Evolutionary conservation across 495 filamentous ascomycete genomes (phyloP).

Genomic region (Penicillium goetzii): DNA sequence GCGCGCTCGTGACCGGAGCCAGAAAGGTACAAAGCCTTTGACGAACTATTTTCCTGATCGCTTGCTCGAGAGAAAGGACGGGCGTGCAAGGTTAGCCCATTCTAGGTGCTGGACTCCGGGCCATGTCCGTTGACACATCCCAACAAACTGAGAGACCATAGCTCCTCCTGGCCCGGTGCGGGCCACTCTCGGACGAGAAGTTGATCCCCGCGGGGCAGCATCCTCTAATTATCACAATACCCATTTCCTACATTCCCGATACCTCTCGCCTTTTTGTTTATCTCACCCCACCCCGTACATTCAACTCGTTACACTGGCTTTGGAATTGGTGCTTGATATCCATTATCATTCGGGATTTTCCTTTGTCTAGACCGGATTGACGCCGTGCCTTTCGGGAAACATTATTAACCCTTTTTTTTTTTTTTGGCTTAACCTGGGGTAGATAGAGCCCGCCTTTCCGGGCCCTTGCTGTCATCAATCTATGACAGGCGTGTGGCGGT

Average conservation of each 20-base stretch:
- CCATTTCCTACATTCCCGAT: background rate
- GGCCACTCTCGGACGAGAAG: conserved; percentile 5
- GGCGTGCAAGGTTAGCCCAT: no score
- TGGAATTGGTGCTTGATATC: background rate
- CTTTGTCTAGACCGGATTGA: conserved; percentile 17
- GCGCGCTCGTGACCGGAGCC: conserved; percentile 12
- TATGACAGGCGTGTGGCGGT: conserved; percentile 13
- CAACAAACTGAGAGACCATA: no score
- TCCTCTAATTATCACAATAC: background rate
- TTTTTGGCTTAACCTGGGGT: background rate
- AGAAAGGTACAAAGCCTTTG: background rate
- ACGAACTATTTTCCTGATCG: no score
- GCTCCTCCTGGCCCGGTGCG: conserved; percentile 1
- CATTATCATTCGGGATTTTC: background rate
- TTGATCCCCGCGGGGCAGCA: background rate
- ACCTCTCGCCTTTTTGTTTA: background rate
- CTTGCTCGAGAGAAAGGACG: no score
- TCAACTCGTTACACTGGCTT: background rate
- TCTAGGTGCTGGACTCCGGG: no score
- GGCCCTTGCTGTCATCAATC: background rate
- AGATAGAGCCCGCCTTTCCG: conserved; percentile 1
- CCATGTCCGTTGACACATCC: no score
- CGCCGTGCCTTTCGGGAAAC: background rate
- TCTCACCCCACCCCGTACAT: background rate
- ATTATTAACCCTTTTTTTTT: background rate